Evolutionary conservation across 805 yeast genomes (phyloP).

Genomic region (Hanseniaspora guilliermondii): DNA sequence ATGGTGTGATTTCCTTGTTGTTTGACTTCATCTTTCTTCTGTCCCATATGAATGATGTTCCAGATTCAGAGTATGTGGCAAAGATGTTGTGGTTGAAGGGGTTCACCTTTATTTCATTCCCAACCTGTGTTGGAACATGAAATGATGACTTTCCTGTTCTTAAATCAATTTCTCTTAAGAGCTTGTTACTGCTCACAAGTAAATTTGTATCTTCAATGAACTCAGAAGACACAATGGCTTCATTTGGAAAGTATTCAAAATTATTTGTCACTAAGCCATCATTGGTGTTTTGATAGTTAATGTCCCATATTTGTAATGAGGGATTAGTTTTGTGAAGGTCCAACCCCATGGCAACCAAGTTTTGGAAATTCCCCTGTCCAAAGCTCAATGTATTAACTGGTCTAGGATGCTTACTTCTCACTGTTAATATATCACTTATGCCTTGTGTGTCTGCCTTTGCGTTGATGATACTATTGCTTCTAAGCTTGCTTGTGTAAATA

Average conservation of each 20-base stretch:
- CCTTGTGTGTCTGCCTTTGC: conserved; percentile 16
- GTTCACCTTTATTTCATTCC: conserved; percentile 55
- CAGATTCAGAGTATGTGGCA: conserved; percentile 70
- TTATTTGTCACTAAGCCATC: conserved; percentile 44
- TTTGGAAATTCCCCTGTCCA: conserved; percentile 34
- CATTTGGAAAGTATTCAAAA: conserved; percentile 54
- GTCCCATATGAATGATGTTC: conserved; percentile 74
- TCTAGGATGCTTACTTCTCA: conserved; percentile 53
- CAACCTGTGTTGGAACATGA: conserved; percentile 65
- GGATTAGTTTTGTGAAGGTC: conserved; percentile 69
- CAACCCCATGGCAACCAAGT: conserved; percentile 62
- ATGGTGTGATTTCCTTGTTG: conserved; percentile 8
- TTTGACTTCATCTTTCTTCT: conserved; percentile 39
- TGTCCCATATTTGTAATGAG: conserved; percentile 70
- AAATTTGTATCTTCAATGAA: conserved; percentile 54
- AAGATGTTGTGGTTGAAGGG: conserved; percentile 56
- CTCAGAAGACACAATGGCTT: conserved; percentile 54
- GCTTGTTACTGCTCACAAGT: conserved; percentile 64
- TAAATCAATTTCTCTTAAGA: conserved; percentile 64
- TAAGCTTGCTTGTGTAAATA: not conserved
- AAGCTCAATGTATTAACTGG: conserved; percentile 68
- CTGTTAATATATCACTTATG: conserved; percentile 22
- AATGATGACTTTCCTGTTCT: conserved; percentile 51
- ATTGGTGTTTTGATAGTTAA: conserved; percentile 44
- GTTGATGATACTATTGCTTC: conserved; percentile 13